Evolutionary conservation across 495 filamentous ascomycete genomes (phyloP).

Genomic region (Penicillium flavigenum): DNA sequence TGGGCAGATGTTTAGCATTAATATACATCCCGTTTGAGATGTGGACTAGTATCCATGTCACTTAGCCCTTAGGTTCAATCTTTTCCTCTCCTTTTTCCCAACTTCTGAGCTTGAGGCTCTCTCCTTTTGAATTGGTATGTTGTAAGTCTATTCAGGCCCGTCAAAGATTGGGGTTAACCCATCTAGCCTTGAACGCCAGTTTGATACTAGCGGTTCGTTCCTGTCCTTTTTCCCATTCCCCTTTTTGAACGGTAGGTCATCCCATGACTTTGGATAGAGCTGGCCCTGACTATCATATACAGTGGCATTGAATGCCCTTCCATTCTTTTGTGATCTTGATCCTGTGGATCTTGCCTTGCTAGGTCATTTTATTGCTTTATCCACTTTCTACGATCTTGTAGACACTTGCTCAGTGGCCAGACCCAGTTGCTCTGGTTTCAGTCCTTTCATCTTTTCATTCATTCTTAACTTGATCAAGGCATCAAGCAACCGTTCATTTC

Average conservation of each 20-base stretch:
- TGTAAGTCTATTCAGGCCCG: background rate
- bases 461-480: constrained; percentile 20
- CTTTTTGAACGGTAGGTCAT: background rate
- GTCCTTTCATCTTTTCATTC: constrained; percentile 12
- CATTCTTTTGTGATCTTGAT: constrained; percentile 27
- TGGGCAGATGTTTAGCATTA: constrained; percentile 3
- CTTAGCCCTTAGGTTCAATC: no score
- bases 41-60: constrained; percentile 4
- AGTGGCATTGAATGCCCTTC: constrained; percentile 44
- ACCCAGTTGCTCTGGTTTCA: constrained; percentile 10
- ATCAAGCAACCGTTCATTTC: constrained; percentile 14
- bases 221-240: constrained; percentile 18
- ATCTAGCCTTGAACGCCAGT: constrained; percentile 24
- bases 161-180: constrained; percentile 2
- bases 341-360: constrained; percentile 15
- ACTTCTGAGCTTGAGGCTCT: constrained; percentile 30
- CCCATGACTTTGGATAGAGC: background rate
- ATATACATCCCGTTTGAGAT: constrained; percentile 17
- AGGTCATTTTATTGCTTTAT: constrained; percentile 14
- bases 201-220: constrained; percentile 29
- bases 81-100: constrained; percentile 17
- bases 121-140: background rate
- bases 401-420: constrained; percentile 13
- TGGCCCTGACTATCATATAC: constrained; percentile 10
- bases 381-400: constrained; percentile 17